Percentiles rank a stretch among this genome's conserved stretches.
Conservation (phyloP, 2,329 filamentous ascomycete genomes). For the Huntiella decipiens region DNA sequence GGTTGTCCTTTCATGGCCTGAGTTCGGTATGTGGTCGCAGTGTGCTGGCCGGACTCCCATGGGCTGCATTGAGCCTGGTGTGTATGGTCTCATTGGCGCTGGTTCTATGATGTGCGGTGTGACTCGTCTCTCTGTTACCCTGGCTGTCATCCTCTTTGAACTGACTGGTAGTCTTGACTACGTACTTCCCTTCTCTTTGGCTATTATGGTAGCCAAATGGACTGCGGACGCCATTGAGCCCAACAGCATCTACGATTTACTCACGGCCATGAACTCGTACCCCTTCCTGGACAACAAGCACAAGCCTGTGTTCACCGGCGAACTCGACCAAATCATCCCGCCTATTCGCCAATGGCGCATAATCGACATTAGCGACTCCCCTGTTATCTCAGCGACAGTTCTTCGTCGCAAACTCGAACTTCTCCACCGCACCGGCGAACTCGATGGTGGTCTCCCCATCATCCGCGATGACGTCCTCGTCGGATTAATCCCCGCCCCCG, state of each 20-base stretch:
- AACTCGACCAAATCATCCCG: conserved; percentile 71
- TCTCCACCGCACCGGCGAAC: conserved; percentile 67
- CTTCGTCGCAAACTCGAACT: conserved; percentile 66
- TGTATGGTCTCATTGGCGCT: conserved; percentile 86
- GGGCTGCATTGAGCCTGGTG: conserved; percentile 84
- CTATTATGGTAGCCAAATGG: conserved; percentile 93
- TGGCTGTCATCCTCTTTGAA: conserved; percentile 91
- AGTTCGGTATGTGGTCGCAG: conserved; percentile 52
- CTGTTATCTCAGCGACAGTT: conserved; percentile 55
- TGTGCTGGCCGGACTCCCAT: conserved; percentile 55
- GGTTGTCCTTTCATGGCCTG: conserved; percentile 53
- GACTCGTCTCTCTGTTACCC: conserved; percentile 76
- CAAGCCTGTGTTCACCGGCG: conserved; percentile 74
- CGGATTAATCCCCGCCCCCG: conserved; percentile 80
- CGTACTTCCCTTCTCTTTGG: conserved; percentile 81
- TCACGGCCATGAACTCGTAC: conserved; percentile 94
- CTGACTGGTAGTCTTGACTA: conserved; percentile 89
- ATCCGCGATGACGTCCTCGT: conserved; percentile 61
- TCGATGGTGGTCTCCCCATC: conserved; percentile 83
- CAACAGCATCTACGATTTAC: conserved; percentile 83
- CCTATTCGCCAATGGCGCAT: conserved; percentile 54
- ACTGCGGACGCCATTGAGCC: conserved; percentile 90
- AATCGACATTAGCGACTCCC: conserved; percentile 75
- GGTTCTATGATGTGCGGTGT: conserved; percentile 97
- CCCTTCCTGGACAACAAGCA: conserved; percentile 95